phyloP scores from a whole-genome alignment of 805 yeast species.

The Saccharomycopsis fodiens region DNA sequence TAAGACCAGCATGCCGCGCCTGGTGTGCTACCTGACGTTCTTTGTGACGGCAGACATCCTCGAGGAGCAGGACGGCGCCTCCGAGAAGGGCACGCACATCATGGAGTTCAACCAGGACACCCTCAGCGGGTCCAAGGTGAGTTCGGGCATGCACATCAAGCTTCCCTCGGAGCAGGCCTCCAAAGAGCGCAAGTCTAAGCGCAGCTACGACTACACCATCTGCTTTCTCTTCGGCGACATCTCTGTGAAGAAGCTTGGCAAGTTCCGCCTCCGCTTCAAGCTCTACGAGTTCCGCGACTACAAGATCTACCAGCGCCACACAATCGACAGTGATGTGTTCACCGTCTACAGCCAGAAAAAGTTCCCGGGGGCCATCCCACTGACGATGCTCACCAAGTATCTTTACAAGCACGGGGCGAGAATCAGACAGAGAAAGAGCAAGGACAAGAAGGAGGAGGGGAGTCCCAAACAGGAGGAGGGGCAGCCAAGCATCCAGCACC shows the following conservation, averaged over 20 bases:
- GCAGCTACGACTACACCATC: slow-evolving; percentile 22
- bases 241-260: slow-evolving; percentile 26
- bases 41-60: slow-evolving; percentile 18
- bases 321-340: slow-evolving; percentile 22
- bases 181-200: not conserved
- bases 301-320: slow-evolving; percentile 22
- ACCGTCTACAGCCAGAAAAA: slow-evolving; percentile 28
- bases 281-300: slow-evolving; percentile 26
- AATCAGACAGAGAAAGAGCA: slow-evolving; percentile 26
- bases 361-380: slow-evolving; percentile 27
- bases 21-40: slow-evolving; percentile 15
- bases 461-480: too few relatives aligned
- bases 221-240: slow-evolving; percentile 29
- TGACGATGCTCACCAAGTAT: slow-evolving; percentile 26
- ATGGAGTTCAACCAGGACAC: not conserved
- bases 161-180: slow-evolving; percentile 18
- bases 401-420: slow-evolving; percentile 28
- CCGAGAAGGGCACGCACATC: not conserved
- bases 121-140: slow-evolving; percentile 14
- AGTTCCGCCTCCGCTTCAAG: slow-evolving; percentile 24
- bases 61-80: slow-evolving; percentile 5
- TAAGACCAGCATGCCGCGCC: slow-evolving; percentile 7
- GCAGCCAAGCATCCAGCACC: not conserved
- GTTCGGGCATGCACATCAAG: slow-evolving; percentile 20
- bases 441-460: slow-evolving; percentile 17